phyloP scores from a whole-genome alignment of 1,284 basidiomycete species.

The Trichosporon ovoides region DNA sequence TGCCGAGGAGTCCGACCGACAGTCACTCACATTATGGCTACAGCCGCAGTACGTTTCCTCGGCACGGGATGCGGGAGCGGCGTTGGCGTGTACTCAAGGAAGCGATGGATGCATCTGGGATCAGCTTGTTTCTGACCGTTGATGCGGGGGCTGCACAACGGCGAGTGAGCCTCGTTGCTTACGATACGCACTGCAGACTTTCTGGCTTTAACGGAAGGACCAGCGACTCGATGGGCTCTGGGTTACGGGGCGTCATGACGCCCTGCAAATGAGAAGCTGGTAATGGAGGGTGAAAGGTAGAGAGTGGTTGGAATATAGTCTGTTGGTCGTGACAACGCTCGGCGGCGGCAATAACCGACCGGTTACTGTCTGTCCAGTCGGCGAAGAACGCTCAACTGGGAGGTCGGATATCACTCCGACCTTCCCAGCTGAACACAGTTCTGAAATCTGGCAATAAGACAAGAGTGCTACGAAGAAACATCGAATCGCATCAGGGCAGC shows the following conservation, averaged over 20 bases:
- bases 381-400: slow-evolving; percentile 1
- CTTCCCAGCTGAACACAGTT: neutral
- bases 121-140: neutral
- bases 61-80: slow-evolving; percentile 25
- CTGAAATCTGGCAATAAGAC: too few species aligned
- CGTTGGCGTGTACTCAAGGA: slow-evolving; percentile 29
- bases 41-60: slow-evolving; percentile 33
- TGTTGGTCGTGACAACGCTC: neutral
- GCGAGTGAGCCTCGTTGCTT: too few species aligned
- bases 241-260: slow-evolving; percentile 23
- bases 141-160: too few species aligned
- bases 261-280: neutral
- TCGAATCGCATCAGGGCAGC: too few species aligned
- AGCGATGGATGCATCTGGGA: slow-evolving; percentile 39
- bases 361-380: slow-evolving; percentile 2
- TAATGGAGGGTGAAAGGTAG: neutral
- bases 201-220: slow-evolving; percentile 41
- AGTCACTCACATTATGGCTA: slow-evolving; percentile 35
- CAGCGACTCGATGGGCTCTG: slow-evolving; percentile 32
- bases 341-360: slow-evolving; percentile 3
- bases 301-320: neutral
- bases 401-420: neutral
- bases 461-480: too few species aligned
- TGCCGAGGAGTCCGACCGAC: too few species aligned
- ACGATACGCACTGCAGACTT: slow-evolving; percentile 35